Evolutionary conservation across 345 rosid genomes (phyloP).

Genomic region (Sonneratia alba): DNA sequence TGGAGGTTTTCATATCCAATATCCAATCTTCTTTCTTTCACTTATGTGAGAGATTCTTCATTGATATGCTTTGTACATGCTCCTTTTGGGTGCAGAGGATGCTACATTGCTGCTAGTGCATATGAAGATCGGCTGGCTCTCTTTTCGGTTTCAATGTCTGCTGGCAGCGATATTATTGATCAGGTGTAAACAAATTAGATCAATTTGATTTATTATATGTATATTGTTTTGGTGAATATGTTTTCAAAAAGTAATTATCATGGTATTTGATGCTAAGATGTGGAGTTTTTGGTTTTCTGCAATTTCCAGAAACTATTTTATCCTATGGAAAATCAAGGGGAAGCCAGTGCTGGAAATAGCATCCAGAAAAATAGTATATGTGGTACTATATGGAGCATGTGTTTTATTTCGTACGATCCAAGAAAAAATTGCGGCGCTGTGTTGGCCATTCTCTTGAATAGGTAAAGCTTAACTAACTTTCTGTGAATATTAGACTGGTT

Average conservation of each 20-base stretch:
- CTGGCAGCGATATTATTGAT: slow-evolving; percentile 51
- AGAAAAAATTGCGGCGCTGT: slow-evolving; percentile 64
- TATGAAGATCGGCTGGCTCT: slow-evolving; percentile 74
- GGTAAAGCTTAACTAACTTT: slow-evolving; percentile 43
- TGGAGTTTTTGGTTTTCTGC: slow-evolving; percentile 6
- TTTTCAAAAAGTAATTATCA: background rate
- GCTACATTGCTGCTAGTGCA: slow-evolving; percentile 70
- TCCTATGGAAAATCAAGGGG: slow-evolving; percentile 63
- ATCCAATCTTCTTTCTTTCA: background rate
- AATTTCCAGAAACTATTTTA: slow-evolving; percentile 54
- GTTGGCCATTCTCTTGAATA: slow-evolving; percentile 76
- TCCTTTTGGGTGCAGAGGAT: slow-evolving; percentile 42
- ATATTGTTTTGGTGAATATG: background rate
- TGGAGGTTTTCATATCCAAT: background rate
- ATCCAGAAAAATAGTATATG: slow-evolving; percentile 26
- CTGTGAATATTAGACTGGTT: slow-evolving; percentile 11
- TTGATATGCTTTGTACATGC: background rate
- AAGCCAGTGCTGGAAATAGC: slow-evolving; percentile 29
- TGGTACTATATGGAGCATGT: slow-evolving; percentile 99
- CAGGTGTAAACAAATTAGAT: slow-evolving; percentile 33
- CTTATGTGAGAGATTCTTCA: background rate
- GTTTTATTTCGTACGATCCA: slow-evolving; percentile 69
- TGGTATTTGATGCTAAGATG: slow-evolving; percentile 9
- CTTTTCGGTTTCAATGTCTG: slow-evolving; percentile 64
- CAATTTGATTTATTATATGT: background rate